A percentile compares a stretch with the other conserved stretches of the same genome.
These are phyloP conservation scores for Cystobasidium onofrii DNA, from an alignment of 768 basidiomycete species.

Conservation along the genomic window DNA sequence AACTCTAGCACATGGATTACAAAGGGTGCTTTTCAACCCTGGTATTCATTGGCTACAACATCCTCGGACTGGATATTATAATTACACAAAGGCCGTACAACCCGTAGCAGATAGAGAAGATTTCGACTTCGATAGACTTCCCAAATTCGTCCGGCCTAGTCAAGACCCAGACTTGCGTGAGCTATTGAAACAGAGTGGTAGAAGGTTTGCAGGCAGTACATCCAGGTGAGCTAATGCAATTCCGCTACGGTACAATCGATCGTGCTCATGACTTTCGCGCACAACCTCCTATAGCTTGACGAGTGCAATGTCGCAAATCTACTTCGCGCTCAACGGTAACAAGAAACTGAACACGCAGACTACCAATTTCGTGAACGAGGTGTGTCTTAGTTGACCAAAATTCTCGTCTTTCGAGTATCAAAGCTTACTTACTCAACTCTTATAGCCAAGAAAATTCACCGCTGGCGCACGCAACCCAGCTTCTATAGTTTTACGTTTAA, in stretches of 20 bases:
- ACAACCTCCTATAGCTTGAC: constrained; percentile 13
- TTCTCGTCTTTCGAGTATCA: too few species aligned
- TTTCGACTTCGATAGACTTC: constrained; percentile 73
- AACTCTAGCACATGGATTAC: constrained; percentile 58
- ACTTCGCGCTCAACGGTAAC: constrained; percentile 71
- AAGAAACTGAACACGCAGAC: constrained; percentile 50
- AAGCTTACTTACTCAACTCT: too few species aligned
- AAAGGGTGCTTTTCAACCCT: constrained; percentile 68
- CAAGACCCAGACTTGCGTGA: constrained; percentile 56
- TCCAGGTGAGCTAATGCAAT: constrained; percentile 52
- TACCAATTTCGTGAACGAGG: constrained; percentile 50
- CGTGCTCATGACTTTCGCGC: neutral
- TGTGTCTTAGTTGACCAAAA: constrained; percentile 58
- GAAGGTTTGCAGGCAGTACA: constrained; percentile 74
- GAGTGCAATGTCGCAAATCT: constrained; percentile 73
- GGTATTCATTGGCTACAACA: constrained; percentile 79
- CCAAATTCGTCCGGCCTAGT: constrained; percentile 48
- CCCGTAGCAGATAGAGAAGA: constrained; percentile 65
- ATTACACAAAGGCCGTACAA: constrained; percentile 65
- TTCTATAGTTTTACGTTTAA: constrained; percentile 59
- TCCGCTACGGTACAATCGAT: too few species aligned
- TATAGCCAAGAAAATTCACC: constrained; percentile 60
- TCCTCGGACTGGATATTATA: constrained; percentile 73
- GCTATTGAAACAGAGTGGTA: constrained; percentile 56
- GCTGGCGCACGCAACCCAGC: constrained; percentile 70